Evolutionary conservation across 768 basidiomycete species (phyloP).

Genomic region (Tylopilus felleus): DNA sequence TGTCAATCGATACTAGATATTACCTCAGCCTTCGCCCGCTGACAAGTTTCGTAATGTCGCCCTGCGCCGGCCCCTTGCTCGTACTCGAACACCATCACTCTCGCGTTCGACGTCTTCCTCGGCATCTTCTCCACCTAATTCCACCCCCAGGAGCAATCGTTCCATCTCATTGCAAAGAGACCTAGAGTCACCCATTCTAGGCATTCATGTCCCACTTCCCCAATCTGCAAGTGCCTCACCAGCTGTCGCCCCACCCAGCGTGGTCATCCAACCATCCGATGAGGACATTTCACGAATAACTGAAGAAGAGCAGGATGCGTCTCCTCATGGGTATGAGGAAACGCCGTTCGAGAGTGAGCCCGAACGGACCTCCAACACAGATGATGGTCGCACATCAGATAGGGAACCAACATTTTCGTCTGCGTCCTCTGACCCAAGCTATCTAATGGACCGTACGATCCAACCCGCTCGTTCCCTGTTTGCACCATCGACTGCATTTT

Average conservation of each 20-base stretch:
- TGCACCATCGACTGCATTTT: conserved; percentile 40
- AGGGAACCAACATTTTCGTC: conserved; percentile 73
- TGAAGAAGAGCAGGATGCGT: conserved; percentile 11
- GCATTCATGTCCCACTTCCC: conserved; percentile 48
- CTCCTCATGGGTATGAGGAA: conserved; percentile 1
- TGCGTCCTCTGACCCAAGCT: conserved; percentile 44
- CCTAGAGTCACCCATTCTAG: conserved; percentile 46
- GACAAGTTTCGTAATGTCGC: conserved; percentile 64
- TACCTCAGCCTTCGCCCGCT: conserved; percentile 56
- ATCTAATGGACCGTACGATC: conserved; percentile 30
- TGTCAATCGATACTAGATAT: background rate
- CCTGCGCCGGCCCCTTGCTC: conserved; percentile 47
- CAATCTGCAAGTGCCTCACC: conserved; percentile 51
- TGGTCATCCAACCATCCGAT: conserved; percentile 20
- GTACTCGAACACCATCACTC: conserved; percentile 64
- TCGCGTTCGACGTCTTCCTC: conserved; percentile 56
- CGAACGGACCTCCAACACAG: conserved; percentile 20
- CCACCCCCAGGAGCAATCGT: conserved; percentile 58
- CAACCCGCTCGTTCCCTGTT: conserved; percentile 33
- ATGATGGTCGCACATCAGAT: conserved; percentile 27
- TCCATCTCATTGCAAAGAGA: conserved; percentile 42
- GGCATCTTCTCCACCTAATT: conserved; percentile 54
- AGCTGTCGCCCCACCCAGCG: conserved; percentile 31
- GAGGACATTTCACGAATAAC: conserved; percentile 14
- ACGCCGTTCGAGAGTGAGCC: conserved; percentile 18